These are phyloP conservation scores for Rhodotorula sp. DNA, from an alignment of 1,284 basidiomycete genomes.

Conservation along the genomic window DNA sequence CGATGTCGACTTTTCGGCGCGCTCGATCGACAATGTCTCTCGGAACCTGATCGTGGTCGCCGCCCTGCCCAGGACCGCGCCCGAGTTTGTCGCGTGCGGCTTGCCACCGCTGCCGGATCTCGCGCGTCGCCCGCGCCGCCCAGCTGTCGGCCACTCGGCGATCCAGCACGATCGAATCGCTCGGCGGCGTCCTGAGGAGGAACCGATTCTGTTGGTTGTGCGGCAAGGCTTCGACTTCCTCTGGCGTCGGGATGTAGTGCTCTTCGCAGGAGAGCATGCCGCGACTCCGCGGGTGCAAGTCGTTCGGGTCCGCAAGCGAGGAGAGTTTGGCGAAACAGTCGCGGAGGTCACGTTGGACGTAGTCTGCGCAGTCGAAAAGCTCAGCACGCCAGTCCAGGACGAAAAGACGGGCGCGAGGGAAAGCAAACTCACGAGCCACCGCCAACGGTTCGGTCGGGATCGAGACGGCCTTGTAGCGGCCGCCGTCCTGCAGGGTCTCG, in stretches of 20 bases:
- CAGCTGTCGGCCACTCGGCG: conserved; percentile 19
- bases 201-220: conserved; percentile 20
- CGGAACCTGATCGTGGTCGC: not conserved
- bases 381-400: too few relatives aligned
- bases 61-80: not conserved
- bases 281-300: conserved; percentile 16
- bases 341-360: conserved; percentile 32
- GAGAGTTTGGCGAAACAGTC: conserved; percentile 32
- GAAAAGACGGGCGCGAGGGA: not conserved
- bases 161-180: conserved; percentile 22
- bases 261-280: conserved; percentile 28
- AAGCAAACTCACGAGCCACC: conserved; percentile 21
- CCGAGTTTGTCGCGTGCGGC: not conserved
- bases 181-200: conserved; percentile 14
- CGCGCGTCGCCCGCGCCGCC: conserved; percentile 21
- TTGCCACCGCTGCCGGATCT: conserved; percentile 17
- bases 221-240: conserved; percentile 16
- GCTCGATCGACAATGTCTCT: conserved; percentile 14
- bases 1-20: conserved; percentile 15
- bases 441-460: conserved; percentile 32
- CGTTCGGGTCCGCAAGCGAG: conserved; percentile 25
- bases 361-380: conserved; percentile 15
- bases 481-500: conserved; percentile 15
- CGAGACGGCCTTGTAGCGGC: conserved; percentile 14
- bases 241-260: conserved; percentile 26